Percentiles rank a stretch among this genome's conserved stretches.
Evolutionary conservation across 257 asterid genomes (phyloP).

Genomic region (Przewalskia tangutica): DNA sequence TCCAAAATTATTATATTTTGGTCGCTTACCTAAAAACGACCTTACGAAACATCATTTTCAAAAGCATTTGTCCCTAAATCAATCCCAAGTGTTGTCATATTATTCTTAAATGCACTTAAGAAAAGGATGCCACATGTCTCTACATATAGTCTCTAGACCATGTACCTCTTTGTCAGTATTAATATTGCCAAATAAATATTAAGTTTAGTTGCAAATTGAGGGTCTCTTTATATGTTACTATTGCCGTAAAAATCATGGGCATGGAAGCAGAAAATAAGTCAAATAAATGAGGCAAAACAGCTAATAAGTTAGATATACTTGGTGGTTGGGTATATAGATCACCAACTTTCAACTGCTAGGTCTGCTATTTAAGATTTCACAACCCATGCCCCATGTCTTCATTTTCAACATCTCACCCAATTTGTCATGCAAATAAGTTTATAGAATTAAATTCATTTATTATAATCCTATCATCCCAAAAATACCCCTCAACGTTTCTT

Average conservation of each 20-base stretch:
- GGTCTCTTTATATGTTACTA: neutral
- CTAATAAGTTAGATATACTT: slow-evolving; percentile 28
- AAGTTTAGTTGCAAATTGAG: neutral
- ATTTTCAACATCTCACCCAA: slow-evolving; percentile 33
- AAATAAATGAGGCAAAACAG: neutral
- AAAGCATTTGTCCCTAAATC: neutral
- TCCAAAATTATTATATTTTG: slow-evolving; percentile 12
- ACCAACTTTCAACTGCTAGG: slow-evolving; percentile 71
- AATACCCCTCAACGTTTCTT: neutral
- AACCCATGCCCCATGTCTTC: neutral
- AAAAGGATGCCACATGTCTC: neutral
- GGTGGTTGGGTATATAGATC: slow-evolving; percentile 40
- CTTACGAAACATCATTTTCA: neutral
- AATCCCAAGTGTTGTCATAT: neutral
- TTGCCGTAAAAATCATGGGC: neutral
- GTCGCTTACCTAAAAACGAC: slow-evolving; percentile 14
- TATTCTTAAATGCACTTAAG: neutral
- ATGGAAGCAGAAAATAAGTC: neutral
- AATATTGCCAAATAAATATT: slow-evolving; percentile 12
- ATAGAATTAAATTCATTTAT: slow-evolving; percentile 12
- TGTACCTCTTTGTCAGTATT: neutral
- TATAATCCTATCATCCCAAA: neutral
- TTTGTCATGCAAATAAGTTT: slow-evolving; percentile 38
- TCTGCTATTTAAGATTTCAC: no score
- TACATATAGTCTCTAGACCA: neutral